phyloP scores from a whole-genome alignment of 805 yeast species.

The Wickerhamomyces bovis region DNA sequence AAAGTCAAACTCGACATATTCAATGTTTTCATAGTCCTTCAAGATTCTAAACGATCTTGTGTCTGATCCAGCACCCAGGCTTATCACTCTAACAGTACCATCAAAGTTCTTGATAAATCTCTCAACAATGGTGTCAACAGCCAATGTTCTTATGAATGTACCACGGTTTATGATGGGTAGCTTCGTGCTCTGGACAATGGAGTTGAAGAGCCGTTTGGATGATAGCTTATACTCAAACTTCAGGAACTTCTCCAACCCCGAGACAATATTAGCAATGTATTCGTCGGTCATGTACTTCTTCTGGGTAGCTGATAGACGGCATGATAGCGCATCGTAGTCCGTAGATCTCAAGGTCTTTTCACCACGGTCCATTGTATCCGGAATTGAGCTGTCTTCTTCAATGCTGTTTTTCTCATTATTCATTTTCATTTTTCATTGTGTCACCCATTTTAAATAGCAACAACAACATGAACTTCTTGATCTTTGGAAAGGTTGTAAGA shows the following conservation, averaged over 20 bases:
- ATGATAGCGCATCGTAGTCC: slow-evolving; percentile 66
- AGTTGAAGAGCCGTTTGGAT: slow-evolving; percentile 12
- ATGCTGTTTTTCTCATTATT: too few relatives aligned
- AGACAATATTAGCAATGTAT: slow-evolving; percentile 11
- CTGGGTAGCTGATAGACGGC: slow-evolving; percentile 48
- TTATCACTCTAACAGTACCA: slow-evolving; percentile 44
- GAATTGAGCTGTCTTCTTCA: background rate
- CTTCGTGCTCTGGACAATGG: slow-evolving; percentile 14
- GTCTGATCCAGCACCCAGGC: slow-evolving; percentile 68
- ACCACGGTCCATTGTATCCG: slow-evolving; percentile 7
- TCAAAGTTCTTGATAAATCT: slow-evolving; percentile 32
- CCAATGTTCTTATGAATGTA: slow-evolving; percentile 53
- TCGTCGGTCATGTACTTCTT: slow-evolving; percentile 43
- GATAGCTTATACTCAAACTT: slow-evolving; percentile 19
- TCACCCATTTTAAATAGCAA: too few relatives aligned
- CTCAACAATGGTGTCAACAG: slow-evolving; percentile 43
- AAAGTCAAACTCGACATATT: slow-evolving; percentile 47
- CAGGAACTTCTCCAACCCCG: slow-evolving; percentile 17
- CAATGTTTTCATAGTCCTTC: slow-evolving; percentile 21
- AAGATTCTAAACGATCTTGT: slow-evolving; percentile 41
- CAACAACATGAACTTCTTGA: too few relatives aligned
- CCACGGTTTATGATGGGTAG: slow-evolving; percentile 68
- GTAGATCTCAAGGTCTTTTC: slow-evolving; percentile 31
- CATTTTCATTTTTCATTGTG: too few relatives aligned
- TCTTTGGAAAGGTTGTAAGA: too few relatives aligned